Base-by-base conservation (phyloP, 352 stramenopile species). In the Phytopythium montanum region DNA sequence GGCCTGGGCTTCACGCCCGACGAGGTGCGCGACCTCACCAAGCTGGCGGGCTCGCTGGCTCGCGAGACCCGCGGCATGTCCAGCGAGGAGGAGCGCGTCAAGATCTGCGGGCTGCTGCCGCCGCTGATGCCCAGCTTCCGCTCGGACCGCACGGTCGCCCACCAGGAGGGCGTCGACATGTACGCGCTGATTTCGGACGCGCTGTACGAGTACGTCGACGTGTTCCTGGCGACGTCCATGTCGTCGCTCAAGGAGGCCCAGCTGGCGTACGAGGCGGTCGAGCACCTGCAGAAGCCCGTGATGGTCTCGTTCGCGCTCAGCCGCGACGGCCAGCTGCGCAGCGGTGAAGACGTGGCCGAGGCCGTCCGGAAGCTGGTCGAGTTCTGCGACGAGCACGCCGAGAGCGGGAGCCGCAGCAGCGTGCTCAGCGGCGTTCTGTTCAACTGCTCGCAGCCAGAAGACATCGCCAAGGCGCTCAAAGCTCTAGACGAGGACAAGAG, bases 371-470 rank as follows among this genome's bases (percentile, higher is more conserved):
- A 69, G 56, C 51, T 88, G 36, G 36, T 85, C 23, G 69, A 75
- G n/a, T 86, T 85, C 50, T 69, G 63, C 42, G 56, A 54, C n/a
- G 46, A 64, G 25, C 23, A 51, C 21, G 56, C 34, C 19, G 41
- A 25, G 26, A 42, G 70, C 28, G 39, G 13, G 9, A 60, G 61
- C 12, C 50, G 55, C 12, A 57, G 19, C 59, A 84, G 56, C 44
- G 59, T 61, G 61, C 65, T 97, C 4, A 64, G 73, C 26, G 90
- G 62, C 42, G 73, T 98, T 34, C 61, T 98, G 16, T 97, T 98
- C 62, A 97, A 97, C 67, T 98, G 89, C 62, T 92, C 75, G 56
- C 87, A 97, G 49, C 93, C 93, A 0, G 93, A 98, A 74, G 75
- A 91, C 41, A 96, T 98, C 25, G 81, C 79, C 7, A 90, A 86